A percentile compares a stretch with the other conserved stretches of the same genome.
Conservation (phyloP, 805 yeast species). For the Ogataea zsoltii region DNA sequence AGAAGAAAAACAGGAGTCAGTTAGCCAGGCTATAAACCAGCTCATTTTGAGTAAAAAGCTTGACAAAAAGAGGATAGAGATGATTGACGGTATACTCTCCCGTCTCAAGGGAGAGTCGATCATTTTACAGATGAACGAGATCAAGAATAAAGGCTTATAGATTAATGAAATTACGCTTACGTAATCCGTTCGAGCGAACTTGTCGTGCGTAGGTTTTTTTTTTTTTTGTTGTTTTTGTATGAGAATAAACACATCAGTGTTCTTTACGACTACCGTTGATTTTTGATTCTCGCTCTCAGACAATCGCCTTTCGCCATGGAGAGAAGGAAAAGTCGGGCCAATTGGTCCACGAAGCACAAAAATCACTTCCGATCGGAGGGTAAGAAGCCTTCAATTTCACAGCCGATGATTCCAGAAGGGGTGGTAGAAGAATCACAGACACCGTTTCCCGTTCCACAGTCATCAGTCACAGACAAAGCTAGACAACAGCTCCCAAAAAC, state of each 20-base stretch:
- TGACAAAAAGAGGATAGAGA: constrained; percentile 13
- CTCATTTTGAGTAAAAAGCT: constrained; percentile 18
- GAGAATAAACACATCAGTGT: background rate
- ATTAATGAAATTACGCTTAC: background rate
- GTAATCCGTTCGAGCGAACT: background rate
- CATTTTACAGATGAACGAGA: constrained; percentile 28
- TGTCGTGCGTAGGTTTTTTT: background rate
- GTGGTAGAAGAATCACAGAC: constrained; percentile 2
- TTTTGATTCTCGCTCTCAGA: background rate
- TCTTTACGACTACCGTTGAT: too few relatives aligned
- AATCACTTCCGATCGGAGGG: constrained; percentile 2
- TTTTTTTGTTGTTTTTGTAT: background rate
- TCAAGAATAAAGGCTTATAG: constrained; percentile 19
- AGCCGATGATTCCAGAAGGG: constrained; percentile 6
- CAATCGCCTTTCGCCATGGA: constrained; percentile 11
- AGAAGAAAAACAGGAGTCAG: constrained; percentile 9
- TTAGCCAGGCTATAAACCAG: constrained; percentile 21
- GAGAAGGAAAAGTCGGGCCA: constrained; percentile 28
- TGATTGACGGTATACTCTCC: constrained; percentile 23
- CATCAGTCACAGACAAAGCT: background rate
- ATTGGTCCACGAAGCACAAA: constrained; percentile 27
- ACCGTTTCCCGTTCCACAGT: constrained; percentile 8
- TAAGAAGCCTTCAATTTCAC: constrained; percentile 3
- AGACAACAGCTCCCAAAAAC: constrained; percentile 4
- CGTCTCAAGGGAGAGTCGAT: constrained; percentile 23